Base-by-base conservation (phyloP, 148 eudicot species). In the Silene conica region DNA sequence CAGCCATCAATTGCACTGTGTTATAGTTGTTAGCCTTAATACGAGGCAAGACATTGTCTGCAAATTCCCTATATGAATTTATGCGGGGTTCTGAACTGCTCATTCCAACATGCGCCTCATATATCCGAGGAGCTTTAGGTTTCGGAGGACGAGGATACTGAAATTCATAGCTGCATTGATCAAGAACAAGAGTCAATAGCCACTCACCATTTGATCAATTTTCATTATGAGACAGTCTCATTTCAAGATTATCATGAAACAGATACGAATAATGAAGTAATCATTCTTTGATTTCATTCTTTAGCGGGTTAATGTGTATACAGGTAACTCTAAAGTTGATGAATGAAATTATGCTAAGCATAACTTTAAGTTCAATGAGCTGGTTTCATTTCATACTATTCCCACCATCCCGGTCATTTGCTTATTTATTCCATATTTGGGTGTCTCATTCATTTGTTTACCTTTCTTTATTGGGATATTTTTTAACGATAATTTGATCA, bases 91-190 rank as follows among this genome's bases (percentile, higher is more conserved):
- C 97, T 46, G 96, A 86, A 68, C 96, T 82, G 78, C 98, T 94
- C 98, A 94, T 94, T 76, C 98, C 98, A 65, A 94, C 98, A 86
- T 94, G 98, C 56, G 97, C 96, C 85, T 94, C 98, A 50, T 94
- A 94, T 77, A 94, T 90, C 62, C 93, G 85, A 76, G 93, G 98
- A 41, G 97, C 87, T 57, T 80, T 74, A 21, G 97, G 86, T 74
- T 89, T 92, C 25, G 89, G 81, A 61, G 98, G 98, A 57, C 90
- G 96, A 48, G 98, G 90, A 77, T 79, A 77, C 78, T 87, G 84
- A 71, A 94, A 90, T 70, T 89, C 80, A 80, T 91, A 91, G 78
- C 98, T 94, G 85, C 73, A 80, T 45, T 19, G 20, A 46, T 61
- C 80, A 55, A 38, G 63, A 79, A 46, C 45, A 71, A 65, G 22